phyloP scores from a whole-genome alignment of 2,329 filamentous ascomycete genomes.

The Lachnellula hyalina region DNA sequence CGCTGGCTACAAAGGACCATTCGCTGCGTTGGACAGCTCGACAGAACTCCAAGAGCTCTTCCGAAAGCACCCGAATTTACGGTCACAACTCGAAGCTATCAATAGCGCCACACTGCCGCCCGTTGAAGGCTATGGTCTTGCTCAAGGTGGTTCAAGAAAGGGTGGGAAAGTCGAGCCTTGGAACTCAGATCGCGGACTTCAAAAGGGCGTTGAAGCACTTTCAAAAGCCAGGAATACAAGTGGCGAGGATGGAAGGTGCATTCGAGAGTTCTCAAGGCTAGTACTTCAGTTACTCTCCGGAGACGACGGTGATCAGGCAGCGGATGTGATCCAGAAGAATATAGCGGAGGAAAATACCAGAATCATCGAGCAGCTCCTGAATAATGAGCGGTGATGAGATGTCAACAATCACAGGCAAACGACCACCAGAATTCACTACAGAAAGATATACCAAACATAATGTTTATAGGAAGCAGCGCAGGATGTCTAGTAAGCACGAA shows the following conservation, averaged over 20 bases:
- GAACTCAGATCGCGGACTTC: conserved; percentile 53
- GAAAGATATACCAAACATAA: neutral
- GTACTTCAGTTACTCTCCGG: conserved; percentile 44
- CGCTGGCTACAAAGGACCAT: conserved; percentile 38
- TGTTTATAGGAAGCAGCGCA: neutral
- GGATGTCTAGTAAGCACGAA: neutral
- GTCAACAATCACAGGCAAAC: neutral
- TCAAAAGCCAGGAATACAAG: conserved; percentile 44
- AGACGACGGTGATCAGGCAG: conserved; percentile 28
- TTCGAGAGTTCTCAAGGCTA: conserved; percentile 56
- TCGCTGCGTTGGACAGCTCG: conserved; percentile 46
- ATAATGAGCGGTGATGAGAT: conserved; percentile 34
- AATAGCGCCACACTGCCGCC: conserved; percentile 46
- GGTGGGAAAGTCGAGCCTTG: conserved; percentile 33
- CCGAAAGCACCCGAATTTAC: conserved; percentile 46
- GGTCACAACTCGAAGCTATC: conserved; percentile 43
- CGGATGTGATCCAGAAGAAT: conserved; percentile 40
- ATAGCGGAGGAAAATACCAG: conserved; percentile 41
- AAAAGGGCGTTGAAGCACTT: conserved; percentile 50
- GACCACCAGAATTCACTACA: neutral
- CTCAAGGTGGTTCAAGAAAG: neutral
- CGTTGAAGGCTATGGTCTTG: conserved; percentile 7
- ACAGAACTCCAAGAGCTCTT: conserved; percentile 47
- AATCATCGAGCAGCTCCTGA: conserved; percentile 45
- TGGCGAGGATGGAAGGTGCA: conserved; percentile 51